phyloP scores from a whole-genome alignment of 441 rosid species.

The Sinapis alba region DNA sequence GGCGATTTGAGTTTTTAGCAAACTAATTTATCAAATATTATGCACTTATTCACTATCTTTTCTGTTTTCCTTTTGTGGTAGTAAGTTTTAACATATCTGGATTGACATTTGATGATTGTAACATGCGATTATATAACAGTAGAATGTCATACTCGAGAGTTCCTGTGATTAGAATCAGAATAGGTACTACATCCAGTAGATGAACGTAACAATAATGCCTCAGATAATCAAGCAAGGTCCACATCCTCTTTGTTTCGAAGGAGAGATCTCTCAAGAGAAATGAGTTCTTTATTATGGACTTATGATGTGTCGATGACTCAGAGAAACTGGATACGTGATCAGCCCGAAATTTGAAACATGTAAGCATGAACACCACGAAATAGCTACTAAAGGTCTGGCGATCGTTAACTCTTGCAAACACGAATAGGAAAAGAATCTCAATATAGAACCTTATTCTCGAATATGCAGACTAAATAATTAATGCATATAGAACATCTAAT shows the following conservation, averaged over 20 bases:
- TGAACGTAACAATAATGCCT: slow-evolving; percentile 92
- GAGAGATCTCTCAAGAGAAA: slow-evolving; percentile 95
- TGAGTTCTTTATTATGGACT: slow-evolving; percentile 78
- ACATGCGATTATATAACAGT: not conserved
- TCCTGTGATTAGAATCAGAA: slow-evolving; percentile 90
- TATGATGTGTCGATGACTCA: slow-evolving; percentile 70
- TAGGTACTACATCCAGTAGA: slow-evolving; percentile 90
- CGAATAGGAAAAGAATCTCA: slow-evolving; percentile 6
- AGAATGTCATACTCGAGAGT: slow-evolving; percentile 97
- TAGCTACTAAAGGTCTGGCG: slow-evolving; percentile 82
- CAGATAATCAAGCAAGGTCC: slow-evolving; percentile 94
- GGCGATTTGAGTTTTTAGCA: not conserved
- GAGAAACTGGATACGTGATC: slow-evolving; percentile 79
- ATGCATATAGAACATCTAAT: slow-evolving; percentile 11
- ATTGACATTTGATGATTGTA: slow-evolving; percentile 14
- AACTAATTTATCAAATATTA: not conserved
- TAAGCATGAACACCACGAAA: slow-evolving; percentile 78
- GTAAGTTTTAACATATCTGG: slow-evolving; percentile 3
- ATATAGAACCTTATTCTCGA: slow-evolving; percentile 24
- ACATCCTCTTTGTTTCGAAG: slow-evolving; percentile 96
- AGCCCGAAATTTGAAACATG: slow-evolving; percentile 90
- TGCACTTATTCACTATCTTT: not conserved
- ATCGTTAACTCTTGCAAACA: slow-evolving; percentile 87
- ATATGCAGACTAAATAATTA: not conserved
- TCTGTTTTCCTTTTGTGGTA: not conserved